phyloP scores from a whole-genome alignment of 2,329 filamentous ascomycete genomes.

The Zasmidium cellare region DNA sequence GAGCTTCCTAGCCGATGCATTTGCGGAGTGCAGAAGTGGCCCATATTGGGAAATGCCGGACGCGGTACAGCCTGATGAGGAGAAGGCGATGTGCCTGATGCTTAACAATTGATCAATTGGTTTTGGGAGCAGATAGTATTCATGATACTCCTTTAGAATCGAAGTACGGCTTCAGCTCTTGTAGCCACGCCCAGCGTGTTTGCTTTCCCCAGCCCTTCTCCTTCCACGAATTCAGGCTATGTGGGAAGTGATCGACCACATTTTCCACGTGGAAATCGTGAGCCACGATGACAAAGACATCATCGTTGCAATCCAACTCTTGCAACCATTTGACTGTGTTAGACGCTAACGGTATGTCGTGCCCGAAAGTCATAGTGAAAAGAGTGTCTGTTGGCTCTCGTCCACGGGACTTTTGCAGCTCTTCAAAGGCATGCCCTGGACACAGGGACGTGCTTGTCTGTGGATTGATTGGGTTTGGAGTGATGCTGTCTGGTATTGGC shows the following conservation, averaged over 20 bases:
- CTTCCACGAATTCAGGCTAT: conserved; percentile 4
- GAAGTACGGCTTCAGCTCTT: conserved; percentile 6
- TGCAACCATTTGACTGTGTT: conserved; percentile 7
- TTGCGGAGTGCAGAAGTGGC: neutral
- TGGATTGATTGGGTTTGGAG: neutral
- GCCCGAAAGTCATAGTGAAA: conserved; percentile 4
- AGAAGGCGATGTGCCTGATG: too few species aligned
- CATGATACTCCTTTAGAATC: neutral
- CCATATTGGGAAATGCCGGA: neutral
- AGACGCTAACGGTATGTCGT: conserved; percentile 7
- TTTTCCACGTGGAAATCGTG: neutral
- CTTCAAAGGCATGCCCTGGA: conserved; percentile 2
- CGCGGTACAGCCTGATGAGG: neutral
- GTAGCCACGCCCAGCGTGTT: conserved; percentile 5
- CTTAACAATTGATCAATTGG: too few species aligned
- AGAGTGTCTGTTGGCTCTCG: neutral
- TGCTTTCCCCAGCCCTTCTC: conserved; percentile 1
- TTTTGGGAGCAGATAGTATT: neutral
- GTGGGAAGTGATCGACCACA: conserved; percentile 3
- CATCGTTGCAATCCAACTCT: conserved; percentile 6
- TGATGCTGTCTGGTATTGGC: conserved; percentile 34
- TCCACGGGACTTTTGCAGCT: neutral
- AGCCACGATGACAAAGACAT: conserved; percentile 4
- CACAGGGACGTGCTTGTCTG: neutral
- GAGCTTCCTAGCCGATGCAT: neutral